phyloP scores from a whole-genome alignment of 257 asterid genomes.

The Scutellaria barbata region DNA sequence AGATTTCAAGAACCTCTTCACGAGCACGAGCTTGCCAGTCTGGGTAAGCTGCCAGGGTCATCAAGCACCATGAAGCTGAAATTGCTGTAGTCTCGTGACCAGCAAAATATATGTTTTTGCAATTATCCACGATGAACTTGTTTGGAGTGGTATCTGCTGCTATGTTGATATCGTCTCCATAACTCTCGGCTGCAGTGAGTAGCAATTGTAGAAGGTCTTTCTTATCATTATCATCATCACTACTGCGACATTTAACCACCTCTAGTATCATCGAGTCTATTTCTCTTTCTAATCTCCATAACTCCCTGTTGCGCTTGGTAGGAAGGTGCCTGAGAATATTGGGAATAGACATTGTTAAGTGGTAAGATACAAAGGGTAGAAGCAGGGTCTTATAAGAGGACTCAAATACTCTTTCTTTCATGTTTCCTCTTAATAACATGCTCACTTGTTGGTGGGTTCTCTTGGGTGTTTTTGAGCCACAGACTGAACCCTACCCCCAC shows the following conservation, averaged over 20 bases:
- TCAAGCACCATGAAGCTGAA: slow-evolving; percentile 82
- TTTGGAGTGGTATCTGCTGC: slow-evolving; percentile 47
- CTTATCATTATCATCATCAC: slow-evolving; percentile 39
- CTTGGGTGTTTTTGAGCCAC: too few relatives aligned
- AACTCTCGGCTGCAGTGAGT: slow-evolving; percentile 59
- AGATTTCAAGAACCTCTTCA: slow-evolving; percentile 62
- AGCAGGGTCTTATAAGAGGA: not conserved
- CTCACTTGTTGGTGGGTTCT: too few relatives aligned
- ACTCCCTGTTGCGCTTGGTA: slow-evolving; percentile 54
- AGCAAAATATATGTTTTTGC: slow-evolving; percentile 78
- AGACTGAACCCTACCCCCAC: too few relatives aligned
- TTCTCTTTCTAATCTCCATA: slow-evolving; percentile 65
- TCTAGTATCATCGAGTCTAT: slow-evolving; percentile 56
- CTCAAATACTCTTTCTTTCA: too few relatives aligned
- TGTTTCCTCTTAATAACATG: too few relatives aligned
- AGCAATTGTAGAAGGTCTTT: slow-evolving; percentile 62
- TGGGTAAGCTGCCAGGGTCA: slow-evolving; percentile 69
- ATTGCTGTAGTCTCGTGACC: slow-evolving; percentile 70
- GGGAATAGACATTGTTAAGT: too few relatives aligned
- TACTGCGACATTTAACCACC: slow-evolving; percentile 46
- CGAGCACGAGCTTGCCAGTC: slow-evolving; percentile 82
- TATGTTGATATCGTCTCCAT: slow-evolving; percentile 41
- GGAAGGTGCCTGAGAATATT: slow-evolving; percentile 62
- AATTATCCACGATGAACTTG: slow-evolving; percentile 65
- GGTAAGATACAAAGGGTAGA: not conserved